Evolutionary conservation across 176 grass and related monocot species (phyloP), one percentile per base, ranked within the genome.

Genomic region (Zoysia japonica): DNA sequence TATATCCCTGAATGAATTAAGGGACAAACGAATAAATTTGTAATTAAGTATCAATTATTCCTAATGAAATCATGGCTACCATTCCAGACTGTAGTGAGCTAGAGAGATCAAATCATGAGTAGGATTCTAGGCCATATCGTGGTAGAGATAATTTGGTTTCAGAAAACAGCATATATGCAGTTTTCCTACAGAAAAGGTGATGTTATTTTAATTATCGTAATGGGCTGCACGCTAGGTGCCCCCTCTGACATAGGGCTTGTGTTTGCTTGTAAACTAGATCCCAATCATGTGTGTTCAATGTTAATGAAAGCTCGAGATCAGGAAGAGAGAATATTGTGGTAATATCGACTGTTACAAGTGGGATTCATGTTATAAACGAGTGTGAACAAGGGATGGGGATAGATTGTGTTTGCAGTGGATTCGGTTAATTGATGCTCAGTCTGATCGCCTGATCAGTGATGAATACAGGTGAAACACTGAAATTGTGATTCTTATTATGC

Each of bases 291-390:
- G 12, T 4, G 45, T 13, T 11, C 68, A 56, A 17, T 38, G 39
- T 36, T 6, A 71, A 67, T 12, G 40, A 61, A 61, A 61, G 59
- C 20, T 36, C 7, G 37, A 57, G 11, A 10, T 28, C 28, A 28
- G 6, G 48, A 9, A 49, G 15, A 67, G 14, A 69, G 47, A 73
- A 69, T 67, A 57, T 46, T 78, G 47, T 15, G 41, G 15, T 37
- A 42, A 17, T 70, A 50, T 78, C 46, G 56, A 78, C 6, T 83
- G 15, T 60, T 48, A 20, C 11, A 46, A 65, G 68, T 40, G 57
- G 44, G 28, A 62, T 75, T 75, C 47, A 15, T 39, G 74, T 74
- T 82, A 61, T 44, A 74, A 74, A 17, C 9, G 3, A 45, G 50
- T 14, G 39, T 7, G 13, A 46, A 16, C 35, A n/a, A 43, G 3